Base-by-base conservation (phyloP, 768 basidiomycete species). In the Suillus brevipes region DNA sequence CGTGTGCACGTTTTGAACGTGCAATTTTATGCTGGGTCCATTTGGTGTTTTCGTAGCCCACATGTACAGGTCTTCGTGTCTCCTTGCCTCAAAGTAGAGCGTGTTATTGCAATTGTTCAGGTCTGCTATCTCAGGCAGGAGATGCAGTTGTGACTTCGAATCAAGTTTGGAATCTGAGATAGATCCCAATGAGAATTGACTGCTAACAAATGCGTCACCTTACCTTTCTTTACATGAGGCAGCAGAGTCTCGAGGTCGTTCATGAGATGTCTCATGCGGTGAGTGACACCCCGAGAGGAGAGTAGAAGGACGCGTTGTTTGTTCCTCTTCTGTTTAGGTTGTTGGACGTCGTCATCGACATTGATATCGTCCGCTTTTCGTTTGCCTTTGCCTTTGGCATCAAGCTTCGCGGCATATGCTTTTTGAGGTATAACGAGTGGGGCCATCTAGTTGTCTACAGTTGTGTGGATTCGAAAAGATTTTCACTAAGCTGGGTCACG, bases 41-140 rank as follows among this genome's bases (percentile, higher is more conserved):
- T 99, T 99, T 25, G 97, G 97, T 42, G 95, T 93, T 77, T 98
- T 96, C 14, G 92, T 89, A 38, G 95, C 91, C 97, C 97, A 99
- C 65, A 99, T 77, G 73, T 99, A 99, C 59, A 99, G 82, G 72
- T 99, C 97, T 73, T 97, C 94, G 71, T 98, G 94, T 61, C 95
- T 82, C 59, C 97, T 88, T 9, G 96, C 95, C 79, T 99, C 97
- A 73, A 99, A 97, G 80, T 97, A 99, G 23, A 99, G 81, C 5
- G 96, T 85, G 74, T 99, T 99, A 80, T 98, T 98, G 79, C 97
- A 99, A 74, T 95, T 97, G 76, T 97, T 90, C 38, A 99, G 86
- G 78, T 99, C 97, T 36, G 97, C 94, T 20, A 99, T 87, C 78
- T 99, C 97, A 50, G 97, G 97, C 36, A 99, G 82, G 45, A 98